Evolutionary conservation across 352 stramenopile species (phyloP).

Genomic region (Pythium pectinolyticum): DNA sequence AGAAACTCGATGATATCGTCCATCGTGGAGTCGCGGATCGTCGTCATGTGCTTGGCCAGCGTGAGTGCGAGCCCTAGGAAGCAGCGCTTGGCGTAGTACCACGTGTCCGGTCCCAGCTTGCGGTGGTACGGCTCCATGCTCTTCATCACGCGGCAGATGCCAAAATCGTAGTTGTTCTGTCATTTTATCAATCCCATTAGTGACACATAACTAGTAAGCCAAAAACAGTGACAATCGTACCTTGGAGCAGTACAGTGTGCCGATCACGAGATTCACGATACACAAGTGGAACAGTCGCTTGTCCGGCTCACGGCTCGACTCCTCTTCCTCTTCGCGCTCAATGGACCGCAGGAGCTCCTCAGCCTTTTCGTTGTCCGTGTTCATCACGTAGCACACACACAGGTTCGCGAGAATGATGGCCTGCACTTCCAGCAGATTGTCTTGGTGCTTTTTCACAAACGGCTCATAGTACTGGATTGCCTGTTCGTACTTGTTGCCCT

Average conservation of each 20-base stretch:
- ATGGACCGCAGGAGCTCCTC: constrained; percentile 95
- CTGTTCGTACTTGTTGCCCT: constrained; percentile 89
- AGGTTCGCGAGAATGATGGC: constrained; percentile 97
- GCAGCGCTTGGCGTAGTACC: constrained; percentile 95
- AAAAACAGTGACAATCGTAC: constrained; percentile 16
- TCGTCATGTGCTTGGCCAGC: constrained; percentile 95
- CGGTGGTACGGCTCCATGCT: constrained; percentile 96
- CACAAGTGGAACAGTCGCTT: constrained; percentile 94
- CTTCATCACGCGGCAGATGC: constrained; percentile 94
- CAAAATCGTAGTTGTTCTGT: constrained; percentile 96
- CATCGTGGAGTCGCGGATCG: constrained; percentile 93
- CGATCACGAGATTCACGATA: constrained; percentile 98
- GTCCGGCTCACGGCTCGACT: constrained; percentile 85
- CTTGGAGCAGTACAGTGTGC: constrained; percentile 97
- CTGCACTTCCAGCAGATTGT: constrained; percentile 92
- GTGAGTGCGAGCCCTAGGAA: constrained; percentile 93
- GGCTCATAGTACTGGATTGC: constrained; percentile 94
- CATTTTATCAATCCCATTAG: background rate
- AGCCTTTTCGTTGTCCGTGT: constrained; percentile 95
- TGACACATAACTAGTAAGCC: background rate
- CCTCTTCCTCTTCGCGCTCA: constrained; percentile 93
- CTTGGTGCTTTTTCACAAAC: constrained; percentile 92
- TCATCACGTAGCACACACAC: constrained; percentile 98
- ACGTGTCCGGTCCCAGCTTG: constrained; percentile 94
- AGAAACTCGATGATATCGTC: constrained; percentile 94